Evolutionary conservation across 1,284 basidiomycete species (phyloP).

Genomic region (Lignosus rhinocerotis): DNA sequence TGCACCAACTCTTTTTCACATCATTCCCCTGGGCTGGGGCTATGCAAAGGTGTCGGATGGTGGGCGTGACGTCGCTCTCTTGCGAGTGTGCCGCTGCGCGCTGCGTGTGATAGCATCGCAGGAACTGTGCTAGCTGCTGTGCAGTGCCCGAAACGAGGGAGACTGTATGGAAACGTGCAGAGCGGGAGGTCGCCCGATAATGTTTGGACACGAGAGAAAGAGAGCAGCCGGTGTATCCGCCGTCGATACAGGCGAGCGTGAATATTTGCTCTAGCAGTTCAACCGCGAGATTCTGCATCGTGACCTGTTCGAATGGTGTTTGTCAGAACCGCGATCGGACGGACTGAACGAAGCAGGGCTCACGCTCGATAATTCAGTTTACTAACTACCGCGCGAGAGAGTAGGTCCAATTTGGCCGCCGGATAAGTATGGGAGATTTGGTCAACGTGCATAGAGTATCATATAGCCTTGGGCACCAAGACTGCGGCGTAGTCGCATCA

Average conservation of each 20-base stretch:
- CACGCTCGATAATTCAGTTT: too few species aligned
- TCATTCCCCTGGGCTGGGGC: neutral
- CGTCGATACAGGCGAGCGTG: neutral
- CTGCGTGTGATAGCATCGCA: neutral
- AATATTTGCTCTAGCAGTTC: neutral
- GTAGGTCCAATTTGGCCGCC: too few species aligned
- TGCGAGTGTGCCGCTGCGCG: neutral
- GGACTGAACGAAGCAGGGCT: too few species aligned
- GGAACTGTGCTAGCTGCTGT: neutral
- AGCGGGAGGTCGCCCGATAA: neutral
- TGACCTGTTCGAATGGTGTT: neutral
- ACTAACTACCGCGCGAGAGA: too few species aligned
- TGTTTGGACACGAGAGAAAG: neutral
- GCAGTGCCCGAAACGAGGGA: neutral
- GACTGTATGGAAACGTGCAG: neutral
- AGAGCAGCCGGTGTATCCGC: neutral
- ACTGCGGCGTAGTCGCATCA: too few species aligned
- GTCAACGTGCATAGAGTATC: too few species aligned
- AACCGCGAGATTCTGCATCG: neutral
- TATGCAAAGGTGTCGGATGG: conserved; percentile 1
- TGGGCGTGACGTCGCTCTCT: neutral
- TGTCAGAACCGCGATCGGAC: neutral
- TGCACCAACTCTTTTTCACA: neutral
- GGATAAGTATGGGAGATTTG: too few species aligned
- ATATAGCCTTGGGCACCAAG: too few species aligned